phyloP scores from a whole-genome alignment of 371 early-diverging fungal species.

The Mycotypha africana region DNA sequence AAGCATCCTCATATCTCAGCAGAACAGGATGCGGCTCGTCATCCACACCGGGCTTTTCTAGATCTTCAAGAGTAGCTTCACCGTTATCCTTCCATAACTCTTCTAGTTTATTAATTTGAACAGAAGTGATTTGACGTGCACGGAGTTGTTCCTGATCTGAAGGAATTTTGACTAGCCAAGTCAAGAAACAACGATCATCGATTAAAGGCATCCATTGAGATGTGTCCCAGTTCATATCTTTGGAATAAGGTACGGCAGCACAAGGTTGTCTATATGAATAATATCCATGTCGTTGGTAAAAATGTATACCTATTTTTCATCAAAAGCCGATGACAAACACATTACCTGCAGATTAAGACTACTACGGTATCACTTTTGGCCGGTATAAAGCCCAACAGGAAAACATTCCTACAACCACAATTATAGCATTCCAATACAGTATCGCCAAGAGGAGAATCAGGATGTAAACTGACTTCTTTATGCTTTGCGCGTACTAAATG shows the following conservation, averaged over 20 bases:
- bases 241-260: slow-evolving; percentile 81
- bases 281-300: background rate
- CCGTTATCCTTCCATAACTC: slow-evolving; percentile 87
- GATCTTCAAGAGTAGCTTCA: slow-evolving; percentile 75
- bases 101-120: slow-evolving; percentile 86
- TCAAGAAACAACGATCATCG: slow-evolving; percentile 87
- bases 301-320: background rate
- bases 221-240: slow-evolving; percentile 95
- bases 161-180: slow-evolving; percentile 94
- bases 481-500: slow-evolving; percentile 95
- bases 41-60: slow-evolving; percentile 80
- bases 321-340: too few species aligned
- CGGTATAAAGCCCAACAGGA: slow-evolving; percentile 96
- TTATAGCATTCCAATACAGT: slow-evolving; percentile 95
- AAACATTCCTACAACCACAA: slow-evolving; percentile 95
- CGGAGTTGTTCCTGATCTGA: slow-evolving; percentile 82
- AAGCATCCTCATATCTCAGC: slow-evolving; percentile 91
- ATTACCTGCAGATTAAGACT: slow-evolving; percentile 90
- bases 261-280: slow-evolving; percentile 75
- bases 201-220: slow-evolving; percentile 96
- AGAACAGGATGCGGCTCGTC: slow-evolving; percentile 83
- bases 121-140: slow-evolving; percentile 77
- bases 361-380: slow-evolving; percentile 97
- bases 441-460: slow-evolving; percentile 89
- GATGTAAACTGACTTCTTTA: slow-evolving; percentile 90